Evolutionary conservation across 305 asterid species (phyloP), one percentile per base, ranked within the genome.

Genomic region (Nicotiana rustica): DNA sequence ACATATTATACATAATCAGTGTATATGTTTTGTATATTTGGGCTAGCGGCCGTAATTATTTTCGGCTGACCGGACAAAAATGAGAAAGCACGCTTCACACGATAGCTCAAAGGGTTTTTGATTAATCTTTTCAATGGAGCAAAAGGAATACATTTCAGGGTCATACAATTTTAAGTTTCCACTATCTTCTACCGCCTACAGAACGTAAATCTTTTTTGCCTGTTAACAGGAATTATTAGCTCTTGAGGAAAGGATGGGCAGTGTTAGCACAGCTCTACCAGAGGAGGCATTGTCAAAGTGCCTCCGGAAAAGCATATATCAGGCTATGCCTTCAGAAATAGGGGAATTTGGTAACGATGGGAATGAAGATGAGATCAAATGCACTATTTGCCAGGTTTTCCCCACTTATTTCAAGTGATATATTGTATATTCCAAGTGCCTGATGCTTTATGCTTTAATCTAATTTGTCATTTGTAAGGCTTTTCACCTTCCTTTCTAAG

Each of bases 171-270:
- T 21, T 13, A 71, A 21, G 44, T 73, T 49, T 61, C 62, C 25
- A 71, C 64, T 41, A 35, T 44, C 38, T 8, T 38, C 15, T 41
- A 19, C 10, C 0, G 0, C 57, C 59, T 60, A 41, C 19, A 1
- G 12, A 41, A 18, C 38, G 2, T 44, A 4, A 14, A 6, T 55
- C 67, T 18, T 41, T 83, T 77, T 77, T 56, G 62, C 10, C 2
- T 84, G 64, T 52, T 78, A 61, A 81, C 91, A 94, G 99, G 99
- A 96, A 85, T 86, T 96, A 86, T 88, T 96, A 85, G 97, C 96
- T 85, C 88, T 96, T 36, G 99, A 89, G 88, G 99, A 94, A 80
- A 89, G 90, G 82, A 96, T 96, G 95, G 99, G 99, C 67, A 89
- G 90, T 1, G 98, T 96, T 73, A 94, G 98, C 87, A 96, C 98